Base-by-base conservation (phyloP, 768 basidiomycete genomes). In the Ephemerocybe angulata region DNA sequence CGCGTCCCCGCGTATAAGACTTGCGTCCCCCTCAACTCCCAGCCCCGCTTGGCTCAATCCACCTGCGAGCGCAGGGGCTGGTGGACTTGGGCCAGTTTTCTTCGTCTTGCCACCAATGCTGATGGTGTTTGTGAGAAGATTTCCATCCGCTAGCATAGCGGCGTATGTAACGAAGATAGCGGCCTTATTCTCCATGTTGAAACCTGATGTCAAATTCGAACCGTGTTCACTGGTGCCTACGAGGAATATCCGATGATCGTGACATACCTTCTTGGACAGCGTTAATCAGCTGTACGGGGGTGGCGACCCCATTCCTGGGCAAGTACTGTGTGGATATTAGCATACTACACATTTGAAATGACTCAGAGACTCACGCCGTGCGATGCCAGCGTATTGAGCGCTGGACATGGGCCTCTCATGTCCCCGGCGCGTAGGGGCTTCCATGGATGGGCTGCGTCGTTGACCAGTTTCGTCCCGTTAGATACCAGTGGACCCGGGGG, bases 391-490 rank as follows among this genome's bases (percentile, higher is more conserved):
- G 61, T 62, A 41, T 62, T 62, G 43, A 62, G 40, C 15, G 52
- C 61, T 22, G 61, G 61, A 24, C 61, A 62, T 38, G 61, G 61
- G 5, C 61, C 61, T 24, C 61, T 47, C 13, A 57, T 55, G 31
- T 59, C 62, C 1, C 28, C 46, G 3, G 52, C 19, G 3, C 51
- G 42, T 33, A 60, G 50, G 17, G 54, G 7, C 4, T 22, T 47
- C 25, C 28, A 59, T n/a, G 58, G 55, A 24, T 59, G 58, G 2
- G 33, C 37, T 2, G n/a, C 40, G 41, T 59, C 58, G 17, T 56
- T 22, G 29, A 59, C 58, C 1, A 59, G 31, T 47, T 59, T 56
- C 13, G 38, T 15, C 11, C 51, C 52, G n/a, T 12, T 44, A 41
- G 19, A 40, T 8, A 7, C 31, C 13, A 51, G 47, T 21, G 58